Evolutionary conservation across 164 flowering plant genomes (phyloP), one percentile per base, ranked within the genome.

Genomic region (Buxus sempervirens): DNA sequence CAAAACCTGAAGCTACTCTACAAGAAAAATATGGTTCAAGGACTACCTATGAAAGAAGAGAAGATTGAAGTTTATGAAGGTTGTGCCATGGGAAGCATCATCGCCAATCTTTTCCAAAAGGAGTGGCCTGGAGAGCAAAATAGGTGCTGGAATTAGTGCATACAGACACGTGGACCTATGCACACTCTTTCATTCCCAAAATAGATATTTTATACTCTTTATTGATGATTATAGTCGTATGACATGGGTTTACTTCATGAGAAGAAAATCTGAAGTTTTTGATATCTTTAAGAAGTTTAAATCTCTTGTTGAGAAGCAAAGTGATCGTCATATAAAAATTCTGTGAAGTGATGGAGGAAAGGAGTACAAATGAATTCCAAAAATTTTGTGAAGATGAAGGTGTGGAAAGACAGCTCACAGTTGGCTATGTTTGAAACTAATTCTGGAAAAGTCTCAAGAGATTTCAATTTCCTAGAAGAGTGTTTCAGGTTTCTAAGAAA

Each of bases 141-240:
- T 7, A 49, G 5, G 10, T 19, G 0, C 38, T 49, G 24, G 67
- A 64, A 15, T 0, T 64, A 0, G 57, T 51, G 1, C 67, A 64
- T 49, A 25, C 58, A 25, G 57, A 64, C 51, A 4, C 51, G 67
- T 64, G 67, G 67, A 15, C 67, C 57, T 0, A 64, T 64, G 67
- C 6, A 64, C 1, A 26, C 32, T 9, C 25, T 20, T 36, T 64
- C 57, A 5, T 64, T 16, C 38, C 5, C 9, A 26, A 26, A 64
- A 26, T 19, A 16, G 21, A 14, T 49, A 64, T 49, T 64, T 64
- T 14, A 14, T 64, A 1, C 28, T 22, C 12, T 51, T 64, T 23
- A 51, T 23, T 22, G 58, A 64, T 26, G 67, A 64, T 49, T 64
- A 1, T 16, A 49, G 41, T 24, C 5, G 51, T 5, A 45, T 55